Evolutionary conservation across 768 basidiomycete species (phyloP), one percentile per base, ranked within the genome.

Genomic region (Suillus weaverae): DNA sequence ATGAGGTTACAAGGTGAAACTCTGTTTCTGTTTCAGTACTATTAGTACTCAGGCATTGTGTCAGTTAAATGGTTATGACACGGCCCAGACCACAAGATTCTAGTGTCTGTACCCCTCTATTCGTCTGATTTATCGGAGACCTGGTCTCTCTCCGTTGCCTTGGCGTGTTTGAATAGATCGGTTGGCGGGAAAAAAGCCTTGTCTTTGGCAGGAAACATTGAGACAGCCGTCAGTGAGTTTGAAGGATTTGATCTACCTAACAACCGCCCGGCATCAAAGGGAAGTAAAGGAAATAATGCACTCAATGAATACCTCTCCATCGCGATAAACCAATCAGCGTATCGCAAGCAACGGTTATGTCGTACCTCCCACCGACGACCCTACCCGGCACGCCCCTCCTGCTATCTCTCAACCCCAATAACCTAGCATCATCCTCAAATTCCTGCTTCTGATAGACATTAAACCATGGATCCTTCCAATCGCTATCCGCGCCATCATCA

Each of bases 281-380:
- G 3, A 16, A 30, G 22, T 50, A 50, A 30, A 5, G 50, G 16
- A 18, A 53, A 61, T 14, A 32, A 53, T 18, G 1, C 11, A 10
- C 18, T 54, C 35, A 54, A 54, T 35, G 53, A n/a, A 54, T 54
- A 54, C 53, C 32, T 35, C 53, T 54, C 53, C 53, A 54, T 54
- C 53, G 53, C 20, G 53, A 54, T n/a, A 54, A 54, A 35, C 53
- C 53, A 7, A 54, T 54, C 20, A 54, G 6, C 20, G 53, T 54
- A n/a, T 54, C 53, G 6, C 53, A 54, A n/a, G 53, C 53, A 35
- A 54, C 53, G 6, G 33, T 54, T 54, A 54, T 54, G 18, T 54
- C 53, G 32, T 54, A 54, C 20, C 53, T 54, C 32, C 53, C 53
- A 7, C 53, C 53, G 1, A 1, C 32, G 14, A n/a, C 11, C 53